Conservation (phyloP, 306 rosid species). For the Psophocarpus tetragonolobus region DNA sequence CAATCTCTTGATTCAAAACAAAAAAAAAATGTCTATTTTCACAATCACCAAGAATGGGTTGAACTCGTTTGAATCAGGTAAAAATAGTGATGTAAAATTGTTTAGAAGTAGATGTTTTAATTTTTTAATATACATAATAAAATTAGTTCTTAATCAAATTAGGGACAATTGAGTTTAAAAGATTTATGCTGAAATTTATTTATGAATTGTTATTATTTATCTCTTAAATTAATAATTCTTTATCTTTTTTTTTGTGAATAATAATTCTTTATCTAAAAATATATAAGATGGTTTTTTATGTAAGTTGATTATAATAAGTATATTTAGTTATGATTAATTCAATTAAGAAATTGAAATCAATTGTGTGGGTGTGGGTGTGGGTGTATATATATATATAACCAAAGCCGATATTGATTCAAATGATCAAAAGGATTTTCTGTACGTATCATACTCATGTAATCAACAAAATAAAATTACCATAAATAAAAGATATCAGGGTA, state of each 20-base stretch:
- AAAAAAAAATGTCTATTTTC: background rate
- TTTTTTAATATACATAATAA: no score
- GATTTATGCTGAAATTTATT: background rate
- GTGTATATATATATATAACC: no score
- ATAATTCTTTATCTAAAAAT: no score
- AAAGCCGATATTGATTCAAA: no score
- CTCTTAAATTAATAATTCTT: no score
- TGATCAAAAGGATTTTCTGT: background rate
- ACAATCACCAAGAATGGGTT: background rate
- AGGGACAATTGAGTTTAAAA: background rate
- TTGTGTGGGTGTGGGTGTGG: no score
- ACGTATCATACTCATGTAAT: no score
- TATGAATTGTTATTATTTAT: background rate
- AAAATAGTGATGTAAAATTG: background rate
- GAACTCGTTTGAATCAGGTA: background rate
- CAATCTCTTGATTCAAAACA: conserved; percentile 16
- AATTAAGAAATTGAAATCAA: no score
- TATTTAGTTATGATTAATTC: background rate
- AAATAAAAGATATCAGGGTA: background rate
- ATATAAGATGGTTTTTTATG: no score
- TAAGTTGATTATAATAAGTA: background rate
- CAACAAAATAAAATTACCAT: no score
- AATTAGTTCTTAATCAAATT: no score
- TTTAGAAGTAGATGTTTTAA: background rate
- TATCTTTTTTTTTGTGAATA: no score